phyloP scores from a whole-genome alignment of 805 yeast genomes.

The baker's yeast (Saccharomyces cerevisiae) region DNA sequence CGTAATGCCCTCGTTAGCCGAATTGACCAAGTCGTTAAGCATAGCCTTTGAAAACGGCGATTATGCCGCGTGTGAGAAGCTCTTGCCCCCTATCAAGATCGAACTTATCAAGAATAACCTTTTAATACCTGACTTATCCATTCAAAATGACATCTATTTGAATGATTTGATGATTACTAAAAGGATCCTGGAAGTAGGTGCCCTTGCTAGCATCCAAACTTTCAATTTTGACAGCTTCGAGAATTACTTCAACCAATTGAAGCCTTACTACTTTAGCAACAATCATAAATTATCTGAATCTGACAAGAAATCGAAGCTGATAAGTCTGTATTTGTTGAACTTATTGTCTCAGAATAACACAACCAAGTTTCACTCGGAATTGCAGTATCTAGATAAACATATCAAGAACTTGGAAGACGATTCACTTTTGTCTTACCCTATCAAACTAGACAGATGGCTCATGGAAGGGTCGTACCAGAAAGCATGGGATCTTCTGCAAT shows the following conservation, averaged over 20 bases:
- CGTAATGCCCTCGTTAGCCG: constrained; percentile 46
- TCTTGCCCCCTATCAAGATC: constrained; percentile 67
- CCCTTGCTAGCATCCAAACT: constrained; percentile 63
- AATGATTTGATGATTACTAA: constrained; percentile 73
- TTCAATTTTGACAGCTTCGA: constrained; percentile 59
- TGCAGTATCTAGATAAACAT: constrained; percentile 57
- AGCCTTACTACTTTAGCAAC: constrained; percentile 57
- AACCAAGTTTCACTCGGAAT: constrained; percentile 82
- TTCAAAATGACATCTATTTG: constrained; percentile 31
- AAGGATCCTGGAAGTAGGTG: constrained; percentile 81
- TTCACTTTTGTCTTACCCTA: constrained; percentile 70
- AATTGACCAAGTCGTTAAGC: constrained; percentile 62
- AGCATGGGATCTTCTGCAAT: constrained; percentile 64
- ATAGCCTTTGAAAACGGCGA: constrained; percentile 53
- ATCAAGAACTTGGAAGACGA: constrained; percentile 49
- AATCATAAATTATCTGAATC: constrained; percentile 35
- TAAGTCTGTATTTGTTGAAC: constrained; percentile 67
- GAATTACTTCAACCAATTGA: constrained; percentile 62
- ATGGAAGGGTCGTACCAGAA: constrained; percentile 95
- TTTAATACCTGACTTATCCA: constrained; percentile 55
- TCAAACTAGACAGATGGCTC: constrained; percentile 82
- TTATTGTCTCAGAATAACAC: constrained; percentile 76
- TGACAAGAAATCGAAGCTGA: constrained; percentile 60
- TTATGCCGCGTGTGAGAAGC: constrained; percentile 48
- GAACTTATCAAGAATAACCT: constrained; percentile 71